Conservation (phyloP, 371 early-diverging fungal genomes). For the Catenaria anguillulae region DNA sequence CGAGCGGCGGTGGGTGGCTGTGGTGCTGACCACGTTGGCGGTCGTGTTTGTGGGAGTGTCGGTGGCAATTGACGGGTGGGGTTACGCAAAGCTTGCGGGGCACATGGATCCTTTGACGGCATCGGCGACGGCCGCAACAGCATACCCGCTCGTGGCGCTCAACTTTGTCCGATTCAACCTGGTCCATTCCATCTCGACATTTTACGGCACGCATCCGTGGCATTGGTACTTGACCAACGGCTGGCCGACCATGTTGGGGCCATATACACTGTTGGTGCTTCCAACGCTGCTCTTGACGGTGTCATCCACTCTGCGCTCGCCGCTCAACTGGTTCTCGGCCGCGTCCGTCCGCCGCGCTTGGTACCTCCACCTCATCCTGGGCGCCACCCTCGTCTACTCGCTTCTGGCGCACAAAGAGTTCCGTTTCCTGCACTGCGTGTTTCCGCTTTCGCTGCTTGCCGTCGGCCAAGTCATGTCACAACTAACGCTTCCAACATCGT, state of each 20-base stretch:
- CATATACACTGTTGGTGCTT: constrained; percentile 44
- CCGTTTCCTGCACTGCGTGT: constrained; percentile 70
- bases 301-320: background rate
- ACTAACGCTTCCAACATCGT: background rate
- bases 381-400: constrained; percentile 50
- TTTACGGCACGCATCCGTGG: constrained; percentile 79
- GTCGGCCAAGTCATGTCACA: constrained; percentile 34
- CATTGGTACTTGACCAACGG: constrained; percentile 80
- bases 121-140: constrained; percentile 15
- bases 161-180: constrained; percentile 71
- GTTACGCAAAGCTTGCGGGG: too few species aligned
- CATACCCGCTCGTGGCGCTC: constrained; percentile 46
- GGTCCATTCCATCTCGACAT: constrained; percentile 49
- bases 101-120: too few species aligned
- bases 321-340: constrained; percentile 10
- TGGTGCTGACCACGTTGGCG: too few species aligned
- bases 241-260: constrained; percentile 56
- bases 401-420: constrained; percentile 80
- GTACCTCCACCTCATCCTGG: constrained; percentile 15
- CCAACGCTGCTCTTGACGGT: background rate
- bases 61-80: too few species aligned
- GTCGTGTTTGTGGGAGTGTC: too few species aligned
- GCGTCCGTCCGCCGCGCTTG: too few species aligned
- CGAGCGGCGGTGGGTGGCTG: too few species aligned
- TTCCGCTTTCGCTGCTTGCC: constrained; percentile 56